Evolutionary conservation across 2,329 filamentous ascomycete genomes (phyloP).

Genomic region (Drechslerella dactyloides): DNA sequence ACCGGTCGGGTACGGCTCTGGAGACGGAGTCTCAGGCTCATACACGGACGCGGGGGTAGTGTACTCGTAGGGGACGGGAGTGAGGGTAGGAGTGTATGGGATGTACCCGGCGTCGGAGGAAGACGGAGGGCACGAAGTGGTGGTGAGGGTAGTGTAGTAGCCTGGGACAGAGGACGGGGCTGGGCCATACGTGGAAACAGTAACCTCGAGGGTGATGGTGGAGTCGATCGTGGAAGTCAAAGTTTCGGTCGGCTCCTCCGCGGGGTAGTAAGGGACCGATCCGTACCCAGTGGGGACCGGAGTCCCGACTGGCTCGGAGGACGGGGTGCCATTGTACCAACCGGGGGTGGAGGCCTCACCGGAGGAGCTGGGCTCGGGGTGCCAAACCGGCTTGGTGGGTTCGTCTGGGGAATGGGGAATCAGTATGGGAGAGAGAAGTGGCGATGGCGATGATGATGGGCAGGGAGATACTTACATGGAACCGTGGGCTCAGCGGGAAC

Average conservation of each 20-base stretch:
- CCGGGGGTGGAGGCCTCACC: conserved; percentile 4
- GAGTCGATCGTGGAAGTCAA: conserved; percentile 40
- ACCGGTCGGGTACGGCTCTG: conserved; percentile 27
- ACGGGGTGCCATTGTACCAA: conserved; percentile 2
- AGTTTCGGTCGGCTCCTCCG: conserved; percentile 43
- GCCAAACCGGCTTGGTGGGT: conserved; percentile 14
- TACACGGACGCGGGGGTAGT: conserved; percentile 39
- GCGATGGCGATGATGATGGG: neutral
- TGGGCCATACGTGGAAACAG: conserved; percentile 24
- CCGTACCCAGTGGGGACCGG: conserved; percentile 24
- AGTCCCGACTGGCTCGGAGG: conserved; percentile 35
- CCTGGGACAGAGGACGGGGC: conserved; percentile 17
- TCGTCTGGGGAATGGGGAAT: conserved; percentile 23
- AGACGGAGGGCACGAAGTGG: conserved; percentile 37
- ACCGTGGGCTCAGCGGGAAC: conserved; percentile 21
- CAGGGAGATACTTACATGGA: conserved; percentile 35
- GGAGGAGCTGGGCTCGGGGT: neutral
- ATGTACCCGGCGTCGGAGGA: conserved; percentile 30
- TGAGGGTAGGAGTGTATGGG: conserved; percentile 46
- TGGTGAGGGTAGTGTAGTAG: conserved; percentile 20
- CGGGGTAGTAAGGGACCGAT: conserved; percentile 22
- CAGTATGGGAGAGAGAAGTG: neutral
- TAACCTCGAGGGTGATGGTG: conserved; percentile 34
- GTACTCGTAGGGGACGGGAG: conserved; percentile 35
- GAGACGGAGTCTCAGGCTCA: conserved; percentile 35